Conservation (phyloP, 2,329 filamentous ascomycete species). For the Botrytis byssoidea region DNA sequence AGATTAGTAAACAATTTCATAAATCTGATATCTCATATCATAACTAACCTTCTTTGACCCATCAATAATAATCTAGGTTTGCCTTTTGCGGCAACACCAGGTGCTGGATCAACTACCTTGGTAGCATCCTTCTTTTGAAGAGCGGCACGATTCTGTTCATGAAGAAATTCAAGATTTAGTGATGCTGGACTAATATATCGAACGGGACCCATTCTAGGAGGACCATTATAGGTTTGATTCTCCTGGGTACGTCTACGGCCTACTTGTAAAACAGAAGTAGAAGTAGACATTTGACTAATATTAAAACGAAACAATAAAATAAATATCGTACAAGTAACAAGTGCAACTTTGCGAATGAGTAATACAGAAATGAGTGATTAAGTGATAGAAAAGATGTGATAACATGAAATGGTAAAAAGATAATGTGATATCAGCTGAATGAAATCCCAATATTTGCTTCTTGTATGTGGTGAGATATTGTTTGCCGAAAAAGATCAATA, state of each 20-base stretch:
- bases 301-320: constrained; percentile 12
- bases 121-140: constrained; percentile 48
- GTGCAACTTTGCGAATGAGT: constrained; percentile 31
- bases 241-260: constrained; percentile 36
- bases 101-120: constrained; percentile 47
- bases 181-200: constrained; percentile 54
- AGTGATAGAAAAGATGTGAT: not conserved
- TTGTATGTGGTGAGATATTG: not conserved
- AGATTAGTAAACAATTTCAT: constrained; percentile 27
- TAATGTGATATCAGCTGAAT: not conserved
- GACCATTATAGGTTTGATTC: constrained; percentile 36
- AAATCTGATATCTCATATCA: not conserved
- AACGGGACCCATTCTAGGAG: constrained; percentile 39
- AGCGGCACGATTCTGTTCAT: constrained; percentile 58
- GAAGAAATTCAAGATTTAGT: constrained; percentile 63
- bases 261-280: constrained; percentile 35
- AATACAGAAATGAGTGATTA: not conserved
- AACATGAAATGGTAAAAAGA: not conserved
- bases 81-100: constrained; percentile 51
- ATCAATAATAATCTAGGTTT: constrained; percentile 89
- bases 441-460: not conserved
- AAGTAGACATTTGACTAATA: constrained; percentile 18
- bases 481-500: constrained; percentile 7
- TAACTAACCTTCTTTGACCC: constrained; percentile 82
- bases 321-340: constrained; percentile 10